These are phyloP conservation scores for Chiua virens DNA, from an alignment of 768 basidiomycete species.

Conservation along the genomic window DNA sequence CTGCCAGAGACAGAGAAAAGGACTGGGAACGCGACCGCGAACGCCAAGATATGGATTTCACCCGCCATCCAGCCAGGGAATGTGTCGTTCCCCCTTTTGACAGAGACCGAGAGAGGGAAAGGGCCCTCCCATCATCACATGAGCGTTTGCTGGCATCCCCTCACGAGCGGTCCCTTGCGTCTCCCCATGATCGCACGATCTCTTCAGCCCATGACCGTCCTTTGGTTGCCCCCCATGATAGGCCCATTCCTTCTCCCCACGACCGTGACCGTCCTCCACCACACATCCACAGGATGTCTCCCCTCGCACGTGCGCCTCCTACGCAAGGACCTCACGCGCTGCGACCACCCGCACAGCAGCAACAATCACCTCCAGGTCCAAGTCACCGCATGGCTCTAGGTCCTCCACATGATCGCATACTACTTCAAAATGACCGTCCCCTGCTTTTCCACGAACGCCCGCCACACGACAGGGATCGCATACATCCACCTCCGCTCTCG, in stretches of 20 bases:
- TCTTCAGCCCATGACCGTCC: conserved; percentile 19
- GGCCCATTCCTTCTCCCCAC: conserved; percentile 24
- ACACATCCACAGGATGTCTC: conserved; percentile 26
- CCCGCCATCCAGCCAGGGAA: conserved; percentile 26
- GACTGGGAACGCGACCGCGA: conserved; percentile 33
- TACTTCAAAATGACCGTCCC: conserved; percentile 20
- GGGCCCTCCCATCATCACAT: conserved; percentile 22
- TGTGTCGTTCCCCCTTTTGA: conserved; percentile 23
- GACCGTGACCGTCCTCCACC: conserved; percentile 23
- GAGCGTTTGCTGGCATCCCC: conserved; percentile 25
- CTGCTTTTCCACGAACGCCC: conserved; percentile 24
- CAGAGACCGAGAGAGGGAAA: conserved; percentile 28
- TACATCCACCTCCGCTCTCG: conserved; percentile 24
- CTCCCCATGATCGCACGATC: conserved; percentile 24
- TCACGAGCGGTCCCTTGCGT: conserved; percentile 21
- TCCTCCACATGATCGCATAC: conserved; percentile 26
- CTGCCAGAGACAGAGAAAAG: conserved; percentile 27
- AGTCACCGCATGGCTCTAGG: conserved; percentile 20
- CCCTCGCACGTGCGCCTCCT: conserved; percentile 19
- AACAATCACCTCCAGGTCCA: conserved; percentile 27
- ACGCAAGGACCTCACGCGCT: conserved; percentile 15
- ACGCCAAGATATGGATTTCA: conserved; percentile 28
- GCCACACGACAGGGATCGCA: conserved; percentile 25
- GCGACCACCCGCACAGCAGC: conserved; percentile 20
- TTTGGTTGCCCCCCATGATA: conserved; percentile 21